Conservation (phyloP, 2,329 filamentous ascomycete genomes). For the Pyricularia grisea region DNA sequence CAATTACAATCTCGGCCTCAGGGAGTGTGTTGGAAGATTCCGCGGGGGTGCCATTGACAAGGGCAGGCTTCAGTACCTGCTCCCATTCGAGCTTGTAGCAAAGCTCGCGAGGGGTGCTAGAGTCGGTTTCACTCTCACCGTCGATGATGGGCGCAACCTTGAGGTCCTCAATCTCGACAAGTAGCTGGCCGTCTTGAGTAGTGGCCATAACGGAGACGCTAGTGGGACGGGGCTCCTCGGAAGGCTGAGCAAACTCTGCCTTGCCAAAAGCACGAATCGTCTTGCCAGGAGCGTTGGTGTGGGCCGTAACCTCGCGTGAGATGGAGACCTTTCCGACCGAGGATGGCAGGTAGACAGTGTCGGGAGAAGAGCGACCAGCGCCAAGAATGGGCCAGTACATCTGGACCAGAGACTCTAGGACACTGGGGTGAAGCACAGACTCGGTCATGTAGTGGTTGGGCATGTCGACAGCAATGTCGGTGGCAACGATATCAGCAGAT, state of each 20-base stretch:
- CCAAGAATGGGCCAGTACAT: slow-evolving; percentile 30
- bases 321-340: slow-evolving; percentile 28
- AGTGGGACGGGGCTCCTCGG: slow-evolving; percentile 23
- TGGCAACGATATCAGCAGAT: slow-evolving; percentile 22
- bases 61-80: slow-evolving; percentile 19
- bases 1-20: slow-evolving; percentile 26
- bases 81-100: slow-evolving; percentile 39
- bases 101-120: slow-evolving; percentile 23
- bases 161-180: slow-evolving; percentile 23
- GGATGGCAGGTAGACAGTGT: slow-evolving; percentile 33
- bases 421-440: slow-evolving; percentile 25
- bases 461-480: slow-evolving; percentile 29
- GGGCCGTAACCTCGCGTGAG: slow-evolving; percentile 18
- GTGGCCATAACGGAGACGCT: slow-evolving; percentile 25
- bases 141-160: slow-evolving; percentile 31
- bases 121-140: slow-evolving; percentile 17
- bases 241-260: slow-evolving; percentile 17
- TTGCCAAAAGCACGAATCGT: slow-evolving; percentile 25
- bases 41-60: slow-evolving; percentile 4
- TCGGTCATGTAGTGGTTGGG: slow-evolving; percentile 23
- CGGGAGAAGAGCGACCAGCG: slow-evolving; percentile 17
- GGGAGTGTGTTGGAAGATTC: slow-evolving; percentile 9
- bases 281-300: slow-evolving; percentile 19
- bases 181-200: slow-evolving; percentile 17
- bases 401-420: slow-evolving; percentile 30